Conservation (phyloP, 1,284 basidiomycete genomes). For the Moesziomyces aphidis region DNA sequence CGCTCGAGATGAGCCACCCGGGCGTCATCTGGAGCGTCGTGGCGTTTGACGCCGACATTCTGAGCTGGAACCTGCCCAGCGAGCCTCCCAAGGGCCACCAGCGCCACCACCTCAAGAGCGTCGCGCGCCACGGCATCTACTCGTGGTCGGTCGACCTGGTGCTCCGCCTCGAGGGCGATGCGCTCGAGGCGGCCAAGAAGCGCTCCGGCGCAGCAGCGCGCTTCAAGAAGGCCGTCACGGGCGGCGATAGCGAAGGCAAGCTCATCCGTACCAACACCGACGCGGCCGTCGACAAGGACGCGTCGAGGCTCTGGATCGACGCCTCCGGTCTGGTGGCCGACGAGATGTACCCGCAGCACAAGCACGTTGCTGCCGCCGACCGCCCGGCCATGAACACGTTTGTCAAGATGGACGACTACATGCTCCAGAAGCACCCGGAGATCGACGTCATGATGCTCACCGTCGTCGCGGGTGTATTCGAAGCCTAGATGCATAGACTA, state of each 20-base stretch:
- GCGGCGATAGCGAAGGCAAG: constrained; percentile 6
- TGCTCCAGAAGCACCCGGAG: constrained; percentile 58
- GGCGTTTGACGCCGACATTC: constrained; percentile 90
- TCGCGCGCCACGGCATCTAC: constrained; percentile 81
- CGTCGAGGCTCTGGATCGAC: constrained; percentile 55
- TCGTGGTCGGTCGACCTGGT: constrained; percentile 79
- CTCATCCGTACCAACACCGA: constrained; percentile 15
- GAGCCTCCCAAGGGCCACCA: constrained; percentile 73
- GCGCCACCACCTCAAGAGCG: constrained; percentile 93
- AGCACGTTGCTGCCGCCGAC: constrained; percentile 12
- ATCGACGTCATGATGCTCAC: constrained; percentile 65
- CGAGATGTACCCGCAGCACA: constrained; percentile 63
- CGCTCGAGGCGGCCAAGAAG: constrained; percentile 18
- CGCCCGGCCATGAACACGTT: constrained; percentile 51
- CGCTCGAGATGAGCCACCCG: constrained; percentile 81
- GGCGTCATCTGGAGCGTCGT: constrained; percentile 90
- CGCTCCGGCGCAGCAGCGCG: constrained; percentile 8
- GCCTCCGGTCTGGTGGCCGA: constrained; percentile 47
- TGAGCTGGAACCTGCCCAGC: constrained; percentile 77
- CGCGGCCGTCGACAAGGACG: constrained; percentile 16
- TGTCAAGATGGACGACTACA: constrained; percentile 51
- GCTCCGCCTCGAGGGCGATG: constrained; percentile 71
- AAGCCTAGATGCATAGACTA: constrained; percentile 10
- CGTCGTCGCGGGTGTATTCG: constrained; percentile 59
- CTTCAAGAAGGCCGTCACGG: constrained; percentile 8